A percentile compares a stretch with the other conserved stretches of the same genome.
Conservation (phyloP, 768 basidiomycete species). For the Termitomyces sp. region DNA sequence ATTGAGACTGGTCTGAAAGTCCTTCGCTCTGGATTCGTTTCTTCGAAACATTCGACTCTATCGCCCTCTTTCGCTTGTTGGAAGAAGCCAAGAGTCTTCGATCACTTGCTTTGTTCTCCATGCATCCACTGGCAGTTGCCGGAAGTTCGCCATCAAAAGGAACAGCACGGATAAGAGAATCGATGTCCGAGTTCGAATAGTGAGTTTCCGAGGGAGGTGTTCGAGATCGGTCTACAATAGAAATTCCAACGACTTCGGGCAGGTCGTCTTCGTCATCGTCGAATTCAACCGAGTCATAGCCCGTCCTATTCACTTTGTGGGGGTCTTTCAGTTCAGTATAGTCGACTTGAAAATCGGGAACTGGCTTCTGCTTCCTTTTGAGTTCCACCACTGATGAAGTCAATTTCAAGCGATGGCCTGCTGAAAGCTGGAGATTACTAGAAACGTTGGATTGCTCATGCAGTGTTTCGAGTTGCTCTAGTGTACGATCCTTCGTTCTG, state of each 20-base stretch:
- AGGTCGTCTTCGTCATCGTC: constrained; percentile 46
- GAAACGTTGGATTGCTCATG: constrained; percentile 41
- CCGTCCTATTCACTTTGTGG: constrained; percentile 10
- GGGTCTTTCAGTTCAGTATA: constrained; percentile 39
- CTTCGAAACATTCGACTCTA: not conserved
- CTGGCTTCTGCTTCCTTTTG: constrained; percentile 26
- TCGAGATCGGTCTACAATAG: constrained; percentile 2
- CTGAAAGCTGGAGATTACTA: constrained; percentile 31
- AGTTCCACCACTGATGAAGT: constrained; percentile 18
- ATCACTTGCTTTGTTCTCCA: not conserved
- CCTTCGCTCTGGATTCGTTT: not conserved
- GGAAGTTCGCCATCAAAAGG: constrained; percentile 20
- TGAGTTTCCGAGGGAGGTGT: constrained; percentile 27
- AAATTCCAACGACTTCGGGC: constrained; percentile 35
- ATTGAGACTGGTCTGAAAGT: not conserved
- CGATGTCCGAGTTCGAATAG: constrained; percentile 41
- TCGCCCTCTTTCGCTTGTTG: not conserved
- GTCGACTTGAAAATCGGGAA: constrained; percentile 48
- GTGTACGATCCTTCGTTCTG: constrained; percentile 21
- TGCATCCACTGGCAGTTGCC: not conserved
- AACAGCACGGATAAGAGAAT: constrained; percentile 38
- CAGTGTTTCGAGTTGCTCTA: constrained; percentile 38
- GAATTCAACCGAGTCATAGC: constrained; percentile 18
- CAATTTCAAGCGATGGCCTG: constrained; percentile 45
- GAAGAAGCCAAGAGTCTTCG: not conserved